phyloP scores from a whole-genome alignment of 148 eudicot genomes.

The Camellia granthamiana region DNA sequence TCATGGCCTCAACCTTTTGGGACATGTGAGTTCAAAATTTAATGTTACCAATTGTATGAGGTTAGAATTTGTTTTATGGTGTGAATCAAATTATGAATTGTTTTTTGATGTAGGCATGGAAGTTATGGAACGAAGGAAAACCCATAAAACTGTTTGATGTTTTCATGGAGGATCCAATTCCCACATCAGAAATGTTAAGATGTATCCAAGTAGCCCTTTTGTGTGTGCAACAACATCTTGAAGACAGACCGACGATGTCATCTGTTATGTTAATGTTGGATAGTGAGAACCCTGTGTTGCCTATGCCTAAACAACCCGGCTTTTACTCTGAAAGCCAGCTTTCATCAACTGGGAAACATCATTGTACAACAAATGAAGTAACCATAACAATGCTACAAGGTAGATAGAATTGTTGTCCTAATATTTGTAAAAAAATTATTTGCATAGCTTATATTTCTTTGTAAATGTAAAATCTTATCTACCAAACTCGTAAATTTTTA shows the following conservation, averaged over 20 bases:
- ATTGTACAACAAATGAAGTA: background rate
- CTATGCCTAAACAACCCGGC: constrained; percentile 7
- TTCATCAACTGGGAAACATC: background rate
- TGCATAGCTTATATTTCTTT: background rate
- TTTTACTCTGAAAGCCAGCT: background rate
- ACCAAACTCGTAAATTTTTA: background rate
- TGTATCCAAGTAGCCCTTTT: constrained; percentile 1
- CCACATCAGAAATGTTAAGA: background rate
- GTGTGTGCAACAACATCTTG: constrained; percentile 9
- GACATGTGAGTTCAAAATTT: constrained; percentile 13
- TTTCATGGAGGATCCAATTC: background rate
- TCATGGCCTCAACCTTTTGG: constrained; percentile 4
- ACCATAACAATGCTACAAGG: background rate
- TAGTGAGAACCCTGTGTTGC: background rate
- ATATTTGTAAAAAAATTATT: background rate
- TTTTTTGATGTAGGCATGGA: background rate
- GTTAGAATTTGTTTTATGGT: background rate
- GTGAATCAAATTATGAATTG: background rate
- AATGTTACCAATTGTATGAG: background rate
- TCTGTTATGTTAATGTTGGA: background rate
- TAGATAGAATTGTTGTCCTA: background rate
- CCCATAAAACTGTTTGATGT: background rate
- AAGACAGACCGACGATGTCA: constrained; percentile 7
- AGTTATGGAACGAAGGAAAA: constrained; percentile 4
- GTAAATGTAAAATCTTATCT: background rate